Conservation (phyloP, 2,329 filamentous ascomycete genomes). For the Phialophora macrospora region DNA sequence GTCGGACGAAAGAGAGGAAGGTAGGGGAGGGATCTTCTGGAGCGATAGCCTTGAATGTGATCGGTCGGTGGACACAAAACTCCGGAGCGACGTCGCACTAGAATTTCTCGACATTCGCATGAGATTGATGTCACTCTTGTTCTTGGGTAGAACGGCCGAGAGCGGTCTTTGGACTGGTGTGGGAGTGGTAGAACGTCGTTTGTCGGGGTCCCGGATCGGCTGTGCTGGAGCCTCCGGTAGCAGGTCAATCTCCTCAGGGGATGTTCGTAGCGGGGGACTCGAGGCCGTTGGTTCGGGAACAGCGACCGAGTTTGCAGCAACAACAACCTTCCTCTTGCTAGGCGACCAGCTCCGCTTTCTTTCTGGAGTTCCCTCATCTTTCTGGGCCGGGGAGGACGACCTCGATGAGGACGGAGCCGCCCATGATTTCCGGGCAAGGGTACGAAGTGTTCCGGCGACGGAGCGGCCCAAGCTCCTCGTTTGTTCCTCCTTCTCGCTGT, state of each 20-base stretch:
- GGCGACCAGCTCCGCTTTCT: slow-evolving; percentile 35
- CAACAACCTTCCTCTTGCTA: slow-evolving; percentile 24
- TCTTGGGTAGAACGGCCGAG: slow-evolving; percentile 47
- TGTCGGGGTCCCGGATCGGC: background rate
- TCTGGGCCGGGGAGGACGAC: slow-evolving; percentile 52
- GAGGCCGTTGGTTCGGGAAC: slow-evolving; percentile 25
- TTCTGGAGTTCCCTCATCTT: slow-evolving; percentile 42
- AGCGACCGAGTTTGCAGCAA: slow-evolving; percentile 20
- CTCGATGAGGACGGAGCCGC: slow-evolving; percentile 52
- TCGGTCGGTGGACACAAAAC: slow-evolving; percentile 55
- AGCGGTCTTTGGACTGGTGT: slow-evolving; percentile 45
- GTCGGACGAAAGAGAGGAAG: slow-evolving; percentile 48
- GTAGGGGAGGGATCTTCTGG: slow-evolving; percentile 55
- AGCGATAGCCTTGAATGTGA: slow-evolving; percentile 49
- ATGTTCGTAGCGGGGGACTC: slow-evolving; percentile 25
- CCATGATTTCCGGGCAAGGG: slow-evolving; percentile 59
- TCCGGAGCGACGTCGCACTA: slow-evolving; percentile 48
- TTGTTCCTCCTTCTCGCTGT: slow-evolving; percentile 43
- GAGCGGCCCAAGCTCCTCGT: slow-evolving; percentile 50
- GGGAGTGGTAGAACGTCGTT: slow-evolving; percentile 1
- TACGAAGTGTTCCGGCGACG: slow-evolving; percentile 57
- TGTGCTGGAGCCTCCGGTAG: slow-evolving; percentile 6
- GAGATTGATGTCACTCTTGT: slow-evolving; percentile 43
- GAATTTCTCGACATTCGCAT: slow-evolving; percentile 46
- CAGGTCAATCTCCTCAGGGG: slow-evolving; percentile 1